phyloP scores from a whole-genome alignment of 768 basidiomycete genomes.

The Suillus discolor region DNA sequence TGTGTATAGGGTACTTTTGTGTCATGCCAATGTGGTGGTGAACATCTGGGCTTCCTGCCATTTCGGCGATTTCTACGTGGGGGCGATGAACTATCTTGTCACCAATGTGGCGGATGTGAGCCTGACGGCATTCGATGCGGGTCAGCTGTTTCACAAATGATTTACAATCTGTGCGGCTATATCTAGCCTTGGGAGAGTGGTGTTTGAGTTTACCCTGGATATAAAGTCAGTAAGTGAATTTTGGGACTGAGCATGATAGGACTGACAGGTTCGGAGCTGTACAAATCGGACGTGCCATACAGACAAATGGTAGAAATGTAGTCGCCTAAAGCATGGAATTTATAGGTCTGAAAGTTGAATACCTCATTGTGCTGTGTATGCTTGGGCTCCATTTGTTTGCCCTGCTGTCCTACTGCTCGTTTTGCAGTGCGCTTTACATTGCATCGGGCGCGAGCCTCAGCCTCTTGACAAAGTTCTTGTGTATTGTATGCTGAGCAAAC shows the following conservation, averaged over 20 bases:
- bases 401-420: no score
- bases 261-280: no score
- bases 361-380: no score
- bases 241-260: no score
- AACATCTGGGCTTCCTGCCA: neutral
- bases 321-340: no score
- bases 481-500: slow-evolving; percentile 30
- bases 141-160: slow-evolving; percentile 9
- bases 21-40: slow-evolving; percentile 26
- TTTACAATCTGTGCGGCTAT: slow-evolving; percentile 2
- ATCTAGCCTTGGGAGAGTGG: slow-evolving; percentile 3
- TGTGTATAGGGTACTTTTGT: neutral
- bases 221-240: slow-evolving; percentile 17
- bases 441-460: slow-evolving; percentile 23
- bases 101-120: slow-evolving; percentile 6
- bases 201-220: slow-evolving; percentile 37
- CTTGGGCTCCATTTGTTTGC: no score
- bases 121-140: neutral
- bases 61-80: no score
- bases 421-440: no score
- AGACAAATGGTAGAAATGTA: no score
- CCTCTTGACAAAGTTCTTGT: slow-evolving; percentile 31
- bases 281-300: no score
- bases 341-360: no score
- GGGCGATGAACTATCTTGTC: neutral